Evolutionary conservation across 192 early-diverging fungal species (phyloP).

Genomic region (Entomortierella lignicola): DNA sequence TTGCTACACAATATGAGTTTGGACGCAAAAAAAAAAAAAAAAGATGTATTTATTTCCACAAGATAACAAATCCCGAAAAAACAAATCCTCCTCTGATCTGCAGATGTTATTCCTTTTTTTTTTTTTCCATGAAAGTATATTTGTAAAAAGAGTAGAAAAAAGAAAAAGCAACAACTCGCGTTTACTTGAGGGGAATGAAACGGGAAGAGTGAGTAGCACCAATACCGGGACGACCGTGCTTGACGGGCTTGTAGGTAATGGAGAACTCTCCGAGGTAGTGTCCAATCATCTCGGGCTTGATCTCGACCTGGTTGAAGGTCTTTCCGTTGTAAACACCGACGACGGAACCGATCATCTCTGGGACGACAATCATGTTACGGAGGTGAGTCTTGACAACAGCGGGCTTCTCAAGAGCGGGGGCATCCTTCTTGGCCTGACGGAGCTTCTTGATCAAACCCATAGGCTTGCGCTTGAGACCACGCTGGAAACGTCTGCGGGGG

Average conservation of each 20-base stretch:
- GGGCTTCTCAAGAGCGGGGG: constrained; percentile 91
- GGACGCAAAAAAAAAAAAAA: too few species aligned
- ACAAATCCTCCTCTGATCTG: too few species aligned
- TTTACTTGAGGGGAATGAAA: constrained; percentile 91
- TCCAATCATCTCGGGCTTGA: constrained; percentile 97
- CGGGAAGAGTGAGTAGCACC: constrained; percentile 98
- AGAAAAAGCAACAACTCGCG: too few species aligned
- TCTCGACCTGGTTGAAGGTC: constrained; percentile 99
- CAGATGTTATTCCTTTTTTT: too few species aligned
- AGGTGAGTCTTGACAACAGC: constrained; percentile 98
- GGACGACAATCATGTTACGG: constrained; percentile 99
- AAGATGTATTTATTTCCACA: too few species aligned
- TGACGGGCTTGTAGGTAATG: constrained; percentile 99
- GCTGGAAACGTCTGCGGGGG: constrained; percentile 97
- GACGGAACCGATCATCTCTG: constrained; percentile 98
- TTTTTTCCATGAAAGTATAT: too few species aligned
- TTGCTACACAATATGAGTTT: too few species aligned
- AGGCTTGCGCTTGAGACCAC: constrained; percentile 98
- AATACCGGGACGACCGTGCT: constrained; percentile 99
- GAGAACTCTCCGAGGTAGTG: constrained; percentile 98
- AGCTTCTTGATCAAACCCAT: constrained; percentile 99
- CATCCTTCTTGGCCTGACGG: constrained; percentile 96
- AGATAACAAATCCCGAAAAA: too few species aligned
- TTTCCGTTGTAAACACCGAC: constrained; percentile 99
- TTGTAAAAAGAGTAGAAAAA: too few species aligned